phyloP scores from a whole-genome alignment of 2,329 filamentous ascomycete species.

The Bertia moriformis region DNA sequence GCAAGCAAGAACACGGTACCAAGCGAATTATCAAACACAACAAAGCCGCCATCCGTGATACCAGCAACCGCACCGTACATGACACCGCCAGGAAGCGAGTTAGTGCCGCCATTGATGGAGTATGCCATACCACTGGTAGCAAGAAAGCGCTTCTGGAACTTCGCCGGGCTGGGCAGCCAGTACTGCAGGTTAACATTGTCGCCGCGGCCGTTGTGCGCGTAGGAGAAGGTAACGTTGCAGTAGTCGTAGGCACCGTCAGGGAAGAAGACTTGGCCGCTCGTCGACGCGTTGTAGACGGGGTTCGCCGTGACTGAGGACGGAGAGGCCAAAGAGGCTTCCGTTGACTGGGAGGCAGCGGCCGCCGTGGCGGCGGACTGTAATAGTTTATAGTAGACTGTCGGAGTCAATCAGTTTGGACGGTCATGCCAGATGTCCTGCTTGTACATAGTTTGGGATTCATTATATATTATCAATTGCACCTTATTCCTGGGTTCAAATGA shows the following conservation, averaged over 20 bases:
- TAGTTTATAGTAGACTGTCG: too few relatives aligned
- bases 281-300: constrained; percentile 14
- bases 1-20: constrained; percentile 19
- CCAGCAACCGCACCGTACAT: constrained; percentile 28
- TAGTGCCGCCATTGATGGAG: constrained; percentile 21
- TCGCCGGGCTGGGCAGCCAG: constrained; percentile 23
- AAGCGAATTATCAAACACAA: constrained; percentile 22
- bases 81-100: constrained; percentile 21
- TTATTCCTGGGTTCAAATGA: too few relatives aligned
- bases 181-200: constrained; percentile 20
- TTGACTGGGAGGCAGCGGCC: constrained; percentile 2
- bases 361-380: too few relatives aligned
- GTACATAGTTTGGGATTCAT: too few relatives aligned
- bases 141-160: constrained; percentile 29
- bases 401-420: too few relatives aligned
- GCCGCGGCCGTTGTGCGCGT: constrained; percentile 22
- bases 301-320: constrained; percentile 10
- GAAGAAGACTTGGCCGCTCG: constrained; percentile 11
- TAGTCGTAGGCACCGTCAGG: constrained; percentile 18
- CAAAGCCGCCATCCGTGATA: constrained; percentile 35
- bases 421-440: too few relatives aligned
- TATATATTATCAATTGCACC: too few relatives aligned
- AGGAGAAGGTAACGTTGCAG: constrained; percentile 29
- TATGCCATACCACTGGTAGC: constrained; percentile 28
- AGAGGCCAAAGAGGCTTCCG: constrained; percentile 10